Evolutionary conservation across 495 filamentous ascomycete genomes (phyloP).

Genomic region (Astrothelium macrocarpum): DNA sequence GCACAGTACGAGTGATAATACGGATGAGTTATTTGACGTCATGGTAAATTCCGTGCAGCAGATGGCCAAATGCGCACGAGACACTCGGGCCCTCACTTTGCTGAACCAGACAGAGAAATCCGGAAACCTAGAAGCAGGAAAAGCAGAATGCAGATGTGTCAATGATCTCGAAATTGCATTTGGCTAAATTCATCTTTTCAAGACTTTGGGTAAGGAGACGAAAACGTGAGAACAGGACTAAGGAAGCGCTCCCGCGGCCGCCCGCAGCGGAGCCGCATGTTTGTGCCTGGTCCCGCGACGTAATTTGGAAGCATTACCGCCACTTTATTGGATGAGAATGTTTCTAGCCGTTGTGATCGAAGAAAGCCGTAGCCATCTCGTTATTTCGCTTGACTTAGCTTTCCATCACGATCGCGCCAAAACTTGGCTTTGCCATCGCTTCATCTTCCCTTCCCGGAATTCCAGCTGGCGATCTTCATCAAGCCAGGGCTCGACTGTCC

Average conservation of each 20-base stretch:
- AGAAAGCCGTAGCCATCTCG: neutral
- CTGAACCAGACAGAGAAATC: neutral
- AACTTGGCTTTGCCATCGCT: neutral
- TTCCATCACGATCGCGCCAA: neutral
- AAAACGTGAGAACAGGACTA: neutral
- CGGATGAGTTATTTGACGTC: neutral
- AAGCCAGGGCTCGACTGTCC: neutral
- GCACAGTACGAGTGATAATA: neutral
- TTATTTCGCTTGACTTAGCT: neutral
- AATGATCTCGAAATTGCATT: conserved; percentile 10
- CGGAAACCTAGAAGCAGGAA: conserved; percentile 6
- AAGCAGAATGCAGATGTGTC: conserved; percentile 14
- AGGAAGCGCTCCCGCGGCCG: neutral
- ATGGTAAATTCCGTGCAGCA: neutral
- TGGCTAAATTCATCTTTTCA: conserved; percentile 5
- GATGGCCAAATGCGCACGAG: neutral
- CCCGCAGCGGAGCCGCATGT: conserved; percentile 5
- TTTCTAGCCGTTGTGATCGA: neutral
- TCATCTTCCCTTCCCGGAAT: neutral
- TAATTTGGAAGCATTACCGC: neutral
- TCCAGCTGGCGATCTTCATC: neutral
- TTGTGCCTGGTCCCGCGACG: conserved; percentile 1
- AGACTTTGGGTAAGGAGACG: neutral
- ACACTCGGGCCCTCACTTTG: neutral
- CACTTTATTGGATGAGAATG: neutral